phyloP scores from a whole-genome alignment of 108 stramenopile species.

The Nitzschia inconspicua region DNA sequence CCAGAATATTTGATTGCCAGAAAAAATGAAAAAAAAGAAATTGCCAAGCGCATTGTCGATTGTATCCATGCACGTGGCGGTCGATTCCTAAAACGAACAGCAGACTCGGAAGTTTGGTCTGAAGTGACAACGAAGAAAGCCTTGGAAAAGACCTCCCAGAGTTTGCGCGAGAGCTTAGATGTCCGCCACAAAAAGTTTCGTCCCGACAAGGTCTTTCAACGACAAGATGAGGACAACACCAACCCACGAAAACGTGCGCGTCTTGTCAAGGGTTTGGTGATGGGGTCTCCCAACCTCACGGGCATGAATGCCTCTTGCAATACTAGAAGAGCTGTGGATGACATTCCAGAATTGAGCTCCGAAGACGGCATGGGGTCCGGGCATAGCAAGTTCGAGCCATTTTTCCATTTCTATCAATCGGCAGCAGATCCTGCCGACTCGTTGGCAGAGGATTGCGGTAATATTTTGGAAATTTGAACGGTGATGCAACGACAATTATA shows the following conservation, averaged over 20 bases:
- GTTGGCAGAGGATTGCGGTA: no score
- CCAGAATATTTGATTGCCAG: constrained; percentile 62
- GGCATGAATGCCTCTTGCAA: no score
- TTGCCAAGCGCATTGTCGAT: constrained; percentile 57
- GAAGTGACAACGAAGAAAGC: constrained; percentile 58
- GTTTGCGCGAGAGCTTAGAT: constrained; percentile 67
- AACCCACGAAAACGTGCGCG: constrained; percentile 17
- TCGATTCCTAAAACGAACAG: constrained; percentile 62
- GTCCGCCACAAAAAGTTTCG: constrained; percentile 35
- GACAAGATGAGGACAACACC: neutral
- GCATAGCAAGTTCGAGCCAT: no score
- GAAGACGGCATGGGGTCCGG: no score
- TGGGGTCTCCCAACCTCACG: constrained; percentile 5
- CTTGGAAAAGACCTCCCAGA: constrained; percentile 68
- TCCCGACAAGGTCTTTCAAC: constrained; percentile 24
- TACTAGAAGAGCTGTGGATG: no score
- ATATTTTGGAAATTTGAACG: no score
- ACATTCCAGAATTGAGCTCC: no score
- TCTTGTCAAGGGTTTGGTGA: constrained; percentile 19
- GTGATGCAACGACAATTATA: no score
- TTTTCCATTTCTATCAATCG: no score
- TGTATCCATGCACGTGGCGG: constrained; percentile 56
- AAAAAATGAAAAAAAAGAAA: constrained; percentile 72
- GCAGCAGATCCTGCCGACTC: no score
- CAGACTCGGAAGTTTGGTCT: constrained; percentile 38